Base-by-base conservation (phyloP, 257 asterid species). In the Leonotis leonurus region DNA sequence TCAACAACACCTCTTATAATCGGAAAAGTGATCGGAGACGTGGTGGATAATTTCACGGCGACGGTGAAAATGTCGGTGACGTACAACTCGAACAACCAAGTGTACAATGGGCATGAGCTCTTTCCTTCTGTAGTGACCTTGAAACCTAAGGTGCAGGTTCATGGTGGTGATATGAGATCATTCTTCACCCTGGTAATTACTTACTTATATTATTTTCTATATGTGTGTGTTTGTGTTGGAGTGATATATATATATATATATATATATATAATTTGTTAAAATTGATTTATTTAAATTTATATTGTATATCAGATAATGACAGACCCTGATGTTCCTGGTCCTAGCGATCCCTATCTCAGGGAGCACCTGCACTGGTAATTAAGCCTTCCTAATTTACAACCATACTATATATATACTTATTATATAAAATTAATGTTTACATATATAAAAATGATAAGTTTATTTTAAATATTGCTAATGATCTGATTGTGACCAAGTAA, bases 1-100 rank as follows among this genome's bases (percentile, higher is more conserved):
- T 45, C 87, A 3, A 26, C 83, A 0, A 36, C 77, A 27, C 94
- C 97, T 1, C 82, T 87, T 8, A 83, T 79, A 17, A 75, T 80
- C 9, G 83, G 98, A 7, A 65, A 86, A 59, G 95, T 90, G 64
- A 73, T 90, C 32, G 98, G 98, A 72, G 98, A 90, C 40, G 95
- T 90, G 2, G 83, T 90, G 26, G 96, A 90, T 66, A 56, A 57
- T 57, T 77, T 88, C 75, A 30, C 54, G 25, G 61, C 81, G 0
- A 64, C 71, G 8, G 73, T 82, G 3, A 85, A 82, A 73, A 87
- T 90, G 89, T 62, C 73, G 9, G 91, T 90, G 0, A 70, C 78
- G 6, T 90, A 85, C 80, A 83, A 75, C 87, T 46, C 76, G 13
- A 80, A 69, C 75, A 83, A 83, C 57, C 81, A 67, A 56, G 96